A percentile compares a stretch with the other conserved stretches of the same genome.
Conservation (phyloP, 805 yeast species). For the Saturnispora ahearnii region DNA sequence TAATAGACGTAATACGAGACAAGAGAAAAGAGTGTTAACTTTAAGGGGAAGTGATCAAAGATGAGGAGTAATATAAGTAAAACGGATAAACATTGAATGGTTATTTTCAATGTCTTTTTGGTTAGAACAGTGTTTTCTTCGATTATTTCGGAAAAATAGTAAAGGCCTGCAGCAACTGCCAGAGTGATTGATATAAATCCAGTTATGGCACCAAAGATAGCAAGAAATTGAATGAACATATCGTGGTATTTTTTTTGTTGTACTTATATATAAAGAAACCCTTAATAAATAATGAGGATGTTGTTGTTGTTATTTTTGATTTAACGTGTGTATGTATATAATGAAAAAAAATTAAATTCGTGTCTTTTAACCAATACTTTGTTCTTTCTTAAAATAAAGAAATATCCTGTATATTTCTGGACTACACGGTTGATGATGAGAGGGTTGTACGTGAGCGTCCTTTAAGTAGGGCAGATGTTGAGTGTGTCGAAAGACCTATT, state of each 20-base stretch:
- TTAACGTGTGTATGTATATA: no score
- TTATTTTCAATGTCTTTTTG: slow-evolving; percentile 51
- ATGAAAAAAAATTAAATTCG: not conserved
- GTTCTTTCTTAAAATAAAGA: slow-evolving; percentile 3
- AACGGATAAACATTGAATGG: slow-evolving; percentile 54
- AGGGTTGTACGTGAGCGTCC: slow-evolving; percentile 5
- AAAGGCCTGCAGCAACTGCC: slow-evolving; percentile 78
- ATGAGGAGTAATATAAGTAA: slow-evolving; percentile 44
- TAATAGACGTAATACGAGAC: slow-evolving; percentile 63
- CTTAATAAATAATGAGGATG: no score
- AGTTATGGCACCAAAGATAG: slow-evolving; percentile 48
- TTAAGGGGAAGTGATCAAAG: slow-evolving; percentile 74
- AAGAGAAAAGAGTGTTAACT: slow-evolving; percentile 57
- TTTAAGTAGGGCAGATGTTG: slow-evolving; percentile 9
- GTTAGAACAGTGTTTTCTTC: slow-evolving; percentile 91
- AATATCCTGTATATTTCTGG: slow-evolving; percentile 1
- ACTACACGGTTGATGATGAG: slow-evolving; percentile 10
- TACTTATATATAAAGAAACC: no score
- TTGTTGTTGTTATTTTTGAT: no score
- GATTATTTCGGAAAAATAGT: slow-evolving; percentile 82
- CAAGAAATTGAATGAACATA: slow-evolving; percentile 52
- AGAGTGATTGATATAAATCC: slow-evolving; percentile 57
- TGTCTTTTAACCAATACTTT: not conserved
- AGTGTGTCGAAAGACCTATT: slow-evolving; percentile 3
- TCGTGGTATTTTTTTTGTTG: not conserved